These are phyloP conservation scores for Trichoderma endophyticum DNA, from an alignment of 2,329 filamentous ascomycete genomes.

Conservation along the genomic window DNA sequence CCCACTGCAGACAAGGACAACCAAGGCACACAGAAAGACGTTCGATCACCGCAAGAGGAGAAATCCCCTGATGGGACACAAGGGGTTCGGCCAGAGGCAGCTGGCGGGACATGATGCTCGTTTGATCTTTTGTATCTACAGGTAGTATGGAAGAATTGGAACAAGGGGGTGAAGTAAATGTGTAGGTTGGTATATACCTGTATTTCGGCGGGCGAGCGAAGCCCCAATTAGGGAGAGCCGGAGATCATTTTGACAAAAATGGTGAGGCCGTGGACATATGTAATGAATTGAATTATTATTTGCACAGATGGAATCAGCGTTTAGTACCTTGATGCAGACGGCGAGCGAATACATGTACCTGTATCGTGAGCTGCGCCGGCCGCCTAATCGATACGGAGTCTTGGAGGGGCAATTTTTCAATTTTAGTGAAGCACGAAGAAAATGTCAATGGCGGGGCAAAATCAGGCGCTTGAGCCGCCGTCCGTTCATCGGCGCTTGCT, in stretches of 20 bases:
- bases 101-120: neutral
- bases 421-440: neutral
- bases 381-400: neutral
- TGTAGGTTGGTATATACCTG: neutral
- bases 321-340: neutral
- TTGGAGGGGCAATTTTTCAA: neutral
- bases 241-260: neutral
- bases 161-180: neutral
- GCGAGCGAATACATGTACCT: neutral
- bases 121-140: neutral
- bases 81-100: neutral
- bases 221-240: neutral
- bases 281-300: neutral
- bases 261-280: neutral
- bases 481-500: slow-evolving; percentile 21
- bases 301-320: neutral
- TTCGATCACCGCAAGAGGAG: neutral
- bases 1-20: neutral
- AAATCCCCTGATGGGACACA: neutral
- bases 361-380: neutral
- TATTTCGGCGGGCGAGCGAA: neutral
- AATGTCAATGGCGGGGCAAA: slow-evolving; percentile 1
- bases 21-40: neutral
- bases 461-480: neutral
- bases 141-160: neutral